Conservation (phyloP, 73 alveolate genomes). For the Tetrahymena elliotti region DNA sequence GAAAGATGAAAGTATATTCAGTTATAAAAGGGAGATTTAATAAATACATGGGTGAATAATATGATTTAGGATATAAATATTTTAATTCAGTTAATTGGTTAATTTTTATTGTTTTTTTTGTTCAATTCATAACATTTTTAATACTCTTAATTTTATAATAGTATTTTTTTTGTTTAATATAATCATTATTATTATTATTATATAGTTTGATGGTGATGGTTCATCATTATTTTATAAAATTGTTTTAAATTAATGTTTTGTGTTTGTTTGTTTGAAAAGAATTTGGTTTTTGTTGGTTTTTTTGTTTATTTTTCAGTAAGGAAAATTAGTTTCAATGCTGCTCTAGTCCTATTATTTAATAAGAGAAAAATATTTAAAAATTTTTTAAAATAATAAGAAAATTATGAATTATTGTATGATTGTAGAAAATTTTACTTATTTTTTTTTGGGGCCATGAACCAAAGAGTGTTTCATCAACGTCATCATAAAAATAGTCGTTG, state of each 20-base stretch:
- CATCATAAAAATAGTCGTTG: not conserved
- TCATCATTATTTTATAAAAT: not conserved
- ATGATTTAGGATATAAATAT: too few relatives aligned
- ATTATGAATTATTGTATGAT: too few relatives aligned
- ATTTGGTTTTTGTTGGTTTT: too few relatives aligned
- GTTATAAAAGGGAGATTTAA: too few relatives aligned
- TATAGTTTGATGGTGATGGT: too few relatives aligned
- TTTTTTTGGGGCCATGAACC: not conserved
- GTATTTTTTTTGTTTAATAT: not conserved
- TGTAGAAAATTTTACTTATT: not conserved
- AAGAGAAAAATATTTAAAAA: too few relatives aligned
- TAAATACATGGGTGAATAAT: not conserved
- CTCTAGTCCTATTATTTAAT: not conserved
- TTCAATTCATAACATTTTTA: too few relatives aligned
- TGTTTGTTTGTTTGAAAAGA: not conserved
- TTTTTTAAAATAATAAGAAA: not conserved
- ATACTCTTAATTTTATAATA: too few relatives aligned
- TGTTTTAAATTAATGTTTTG: not conserved
- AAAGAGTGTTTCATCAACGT: not conserved
- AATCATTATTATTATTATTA: too few relatives aligned
- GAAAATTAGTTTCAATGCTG: not conserved
- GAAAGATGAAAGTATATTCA: not conserved
- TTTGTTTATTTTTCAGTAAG: not conserved
- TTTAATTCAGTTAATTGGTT: too few relatives aligned
- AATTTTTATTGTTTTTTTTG: too few relatives aligned